Evolutionary conservation across 495 filamentous ascomycete genomes (phyloP), one percentile per base, ranked within the genome.

Genomic region (Lasiosphaeria miniovina): DNA sequence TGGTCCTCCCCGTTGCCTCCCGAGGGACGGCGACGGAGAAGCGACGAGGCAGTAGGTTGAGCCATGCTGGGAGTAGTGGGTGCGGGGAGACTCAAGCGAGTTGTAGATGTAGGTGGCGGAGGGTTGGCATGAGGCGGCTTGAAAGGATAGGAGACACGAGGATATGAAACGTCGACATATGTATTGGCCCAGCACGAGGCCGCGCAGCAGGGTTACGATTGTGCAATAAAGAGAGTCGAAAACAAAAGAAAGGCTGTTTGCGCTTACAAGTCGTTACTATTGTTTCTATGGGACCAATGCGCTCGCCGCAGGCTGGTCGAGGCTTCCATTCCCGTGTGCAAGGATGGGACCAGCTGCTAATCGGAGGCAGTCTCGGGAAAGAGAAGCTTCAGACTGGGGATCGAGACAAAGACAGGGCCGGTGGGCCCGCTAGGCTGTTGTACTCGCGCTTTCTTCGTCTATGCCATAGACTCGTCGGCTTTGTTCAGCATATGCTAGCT

Each of bases 291-390:
- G 24, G 24, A 24, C 24, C 24, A 24, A 24, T 24, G 24, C 24
- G 1, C 24, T 24, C 24, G 51, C 54, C 64, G 53, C 17, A 34
- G 40, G 34, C 49, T 60, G 49, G 48, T 6, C 32, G 56, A 36
- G 49, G 59, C 53, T 60, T 68, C 64, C 68, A 71, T 71, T 45
- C 34, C 57, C 17, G 12, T 24, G 24, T 24, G 24, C 2, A 24
- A 24, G 24, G 24, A 24, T 24, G 24, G 24, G 24, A 24, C 24
- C 2, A 24, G 24, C 24, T 24, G 24, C 24, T 24, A 24, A 24
- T 24, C 24, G 24, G 0, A 24, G 24, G 24, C 24, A 24, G 24
- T 24, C 24, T 24, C 24, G 17, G 40, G 51, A 38, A 6, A 7
- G 34, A 5, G 4, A 4, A 49, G 41, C 36, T 49, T 24, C 31